phyloP scores from a whole-genome alignment of 1,139 yeast genomes.

The Kodamaea arcana region DNA sequence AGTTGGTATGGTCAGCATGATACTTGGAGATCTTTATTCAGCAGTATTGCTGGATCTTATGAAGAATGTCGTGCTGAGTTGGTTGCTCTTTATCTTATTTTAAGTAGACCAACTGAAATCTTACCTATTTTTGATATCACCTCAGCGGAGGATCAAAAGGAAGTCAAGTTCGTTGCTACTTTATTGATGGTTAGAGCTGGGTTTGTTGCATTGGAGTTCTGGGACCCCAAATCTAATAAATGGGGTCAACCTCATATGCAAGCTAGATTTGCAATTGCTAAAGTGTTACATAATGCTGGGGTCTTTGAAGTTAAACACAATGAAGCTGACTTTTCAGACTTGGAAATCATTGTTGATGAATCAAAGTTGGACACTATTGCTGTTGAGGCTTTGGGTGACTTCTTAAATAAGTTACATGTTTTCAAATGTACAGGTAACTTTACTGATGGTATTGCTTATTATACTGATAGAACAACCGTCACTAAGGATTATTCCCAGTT shows the following conservation, averaged over 20 bases:
- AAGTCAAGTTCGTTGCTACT: conserved; percentile 62
- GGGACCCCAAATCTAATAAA: conserved; percentile 75
- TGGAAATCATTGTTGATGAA: conserved; percentile 56
- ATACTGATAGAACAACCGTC: conserved; percentile 63
- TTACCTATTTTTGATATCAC: conserved; percentile 70
- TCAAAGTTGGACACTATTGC: conserved; percentile 64
- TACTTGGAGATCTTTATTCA: conserved; percentile 87
- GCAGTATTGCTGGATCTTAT: conserved; percentile 76
- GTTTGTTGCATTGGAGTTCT: conserved; percentile 71
- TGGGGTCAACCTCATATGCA: conserved; percentile 99
- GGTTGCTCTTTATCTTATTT: conserved; percentile 77
- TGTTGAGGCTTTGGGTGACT: conserved; percentile 68
- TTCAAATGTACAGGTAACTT: conserved; percentile 76
- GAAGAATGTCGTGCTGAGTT: conserved; percentile 93
- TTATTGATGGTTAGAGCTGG: conserved; percentile 88
- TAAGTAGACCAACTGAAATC: conserved; percentile 55
- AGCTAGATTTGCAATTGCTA: conserved; percentile 82
- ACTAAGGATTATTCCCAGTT: conserved; percentile 57
- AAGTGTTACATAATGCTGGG: conserved; percentile 67
- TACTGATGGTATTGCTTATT: conserved; percentile 58
- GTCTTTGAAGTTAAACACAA: conserved; percentile 52
- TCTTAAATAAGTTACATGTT: conserved; percentile 66
- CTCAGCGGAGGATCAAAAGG: conserved; percentile 54
- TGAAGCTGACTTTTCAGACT: conserved; percentile 52
- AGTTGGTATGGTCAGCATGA: conserved; percentile 76